A percentile compares a stretch with the other conserved stretches of the same genome.
Conservation (phyloP, 176 grass and related monocot genomes). For the Hordeum marinum region DNA sequence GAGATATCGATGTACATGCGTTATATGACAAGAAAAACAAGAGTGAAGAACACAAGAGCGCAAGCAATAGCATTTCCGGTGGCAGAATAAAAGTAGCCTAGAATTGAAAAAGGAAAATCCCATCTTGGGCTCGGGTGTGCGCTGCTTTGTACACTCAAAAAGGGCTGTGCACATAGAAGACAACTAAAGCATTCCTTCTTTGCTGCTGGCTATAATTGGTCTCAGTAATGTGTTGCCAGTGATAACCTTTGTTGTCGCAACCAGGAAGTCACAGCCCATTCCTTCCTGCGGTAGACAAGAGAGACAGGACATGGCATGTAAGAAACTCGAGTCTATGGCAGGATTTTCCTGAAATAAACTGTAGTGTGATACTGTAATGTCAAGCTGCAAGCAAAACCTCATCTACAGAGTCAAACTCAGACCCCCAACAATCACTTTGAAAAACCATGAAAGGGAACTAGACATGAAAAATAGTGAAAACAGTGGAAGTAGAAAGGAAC, state of each 20-base stretch:
- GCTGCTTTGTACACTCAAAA: neutral
- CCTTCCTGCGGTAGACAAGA: slow-evolving; percentile 51
- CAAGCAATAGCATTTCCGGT: neutral
- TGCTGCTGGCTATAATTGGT: slow-evolving; percentile 59
- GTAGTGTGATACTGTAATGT: neutral
- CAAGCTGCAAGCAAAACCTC: neutral
- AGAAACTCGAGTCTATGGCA: neutral
- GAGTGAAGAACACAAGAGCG: neutral
- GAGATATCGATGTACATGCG: neutral
- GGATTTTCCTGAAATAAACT: neutral
- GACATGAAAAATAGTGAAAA: neutral
- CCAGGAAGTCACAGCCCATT: slow-evolving; percentile 86
- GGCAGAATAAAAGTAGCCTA: neutral
- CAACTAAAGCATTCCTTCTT: slow-evolving; percentile 34
- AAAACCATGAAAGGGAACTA: neutral
- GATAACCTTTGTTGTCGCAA: slow-evolving; percentile 84
- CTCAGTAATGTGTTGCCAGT: slow-evolving; percentile 74
- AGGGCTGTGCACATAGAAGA: neutral
- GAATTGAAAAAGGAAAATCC: neutral
- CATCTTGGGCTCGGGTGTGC: neutral
- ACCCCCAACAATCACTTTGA: neutral
- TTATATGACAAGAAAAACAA: neutral
- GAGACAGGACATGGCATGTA: neutral
- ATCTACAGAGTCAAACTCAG: neutral
- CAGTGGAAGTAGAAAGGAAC: neutral